phyloP scores from a whole-genome alignment of 2,329 filamentous ascomycete species.

The Teratosphaeria zuluensis region DNA sequence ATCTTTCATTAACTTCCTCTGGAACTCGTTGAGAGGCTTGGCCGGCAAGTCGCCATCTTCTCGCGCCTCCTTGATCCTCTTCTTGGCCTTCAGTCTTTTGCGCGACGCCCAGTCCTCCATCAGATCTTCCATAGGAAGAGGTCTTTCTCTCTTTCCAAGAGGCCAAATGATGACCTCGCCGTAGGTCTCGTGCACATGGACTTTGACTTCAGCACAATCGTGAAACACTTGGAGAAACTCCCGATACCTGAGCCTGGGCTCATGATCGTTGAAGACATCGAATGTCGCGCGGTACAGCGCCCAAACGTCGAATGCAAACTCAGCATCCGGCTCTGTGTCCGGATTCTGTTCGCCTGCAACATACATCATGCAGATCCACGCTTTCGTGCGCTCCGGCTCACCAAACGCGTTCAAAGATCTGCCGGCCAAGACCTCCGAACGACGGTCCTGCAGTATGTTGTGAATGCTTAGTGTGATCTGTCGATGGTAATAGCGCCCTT shows the following conservation, averaged over 20 bases:
- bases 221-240: neutral
- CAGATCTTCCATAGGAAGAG: neutral
- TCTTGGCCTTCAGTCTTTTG: neutral
- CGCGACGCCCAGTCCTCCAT: neutral
- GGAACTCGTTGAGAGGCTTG: neutral
- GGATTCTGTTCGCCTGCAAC: neutral
- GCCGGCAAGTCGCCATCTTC: neutral
- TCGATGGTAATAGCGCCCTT: neutral
- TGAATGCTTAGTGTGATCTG: neutral
- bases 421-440: neutral
- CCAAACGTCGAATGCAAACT: neutral
- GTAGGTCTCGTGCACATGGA: neutral
- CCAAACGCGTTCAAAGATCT: neutral
- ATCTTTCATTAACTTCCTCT: neutral
- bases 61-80: neutral
- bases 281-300: neutral
- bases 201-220: neutral
- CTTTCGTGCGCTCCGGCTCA: neutral
- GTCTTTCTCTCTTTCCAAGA: neutral
- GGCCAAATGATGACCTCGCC: neutral
- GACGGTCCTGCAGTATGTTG: neutral
- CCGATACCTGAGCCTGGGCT: neutral
- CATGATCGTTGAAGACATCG: neutral
- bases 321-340: neutral
- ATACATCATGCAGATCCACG: neutral